A percentile compares a stretch with the other conserved stretches of the same genome.
These are phyloP conservation scores for Didymella arachidicola DNA, from an alignment of 2,329 filamentous ascomycete species.

Conservation along the genomic window DNA sequence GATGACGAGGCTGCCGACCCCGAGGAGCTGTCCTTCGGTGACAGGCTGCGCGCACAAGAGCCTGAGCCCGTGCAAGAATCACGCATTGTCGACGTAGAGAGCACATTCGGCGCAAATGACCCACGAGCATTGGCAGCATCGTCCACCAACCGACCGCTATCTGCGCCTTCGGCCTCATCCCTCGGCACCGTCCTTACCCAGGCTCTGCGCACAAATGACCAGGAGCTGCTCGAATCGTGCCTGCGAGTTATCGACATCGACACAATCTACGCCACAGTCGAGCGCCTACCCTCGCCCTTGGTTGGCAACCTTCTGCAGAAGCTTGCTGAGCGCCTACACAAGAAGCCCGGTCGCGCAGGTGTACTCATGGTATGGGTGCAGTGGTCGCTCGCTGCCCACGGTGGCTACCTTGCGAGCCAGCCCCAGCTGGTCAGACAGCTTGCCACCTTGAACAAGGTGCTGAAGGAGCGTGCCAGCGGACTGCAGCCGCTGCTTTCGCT, in stretches of 20 bases:
- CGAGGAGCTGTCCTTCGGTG: constrained; percentile 80
- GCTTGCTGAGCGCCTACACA: constrained; percentile 85
- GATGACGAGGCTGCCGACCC: constrained; percentile 50
- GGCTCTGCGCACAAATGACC: constrained; percentile 90
- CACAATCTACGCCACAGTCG: constrained; percentile 86
- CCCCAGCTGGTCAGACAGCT: constrained; percentile 83
- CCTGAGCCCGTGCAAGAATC: constrained; percentile 36
- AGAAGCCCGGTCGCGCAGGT: constrained; percentile 86
- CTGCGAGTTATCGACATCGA: constrained; percentile 78
- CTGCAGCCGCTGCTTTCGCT: constrained; percentile 83
- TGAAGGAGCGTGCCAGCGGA: constrained; percentile 84
- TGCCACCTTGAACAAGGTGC: constrained; percentile 80
- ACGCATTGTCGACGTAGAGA: constrained; percentile 74
- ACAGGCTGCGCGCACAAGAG: constrained; percentile 75
- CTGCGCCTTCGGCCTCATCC: constrained; percentile 76
- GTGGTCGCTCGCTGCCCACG: constrained; percentile 91
- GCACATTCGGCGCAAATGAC: constrained; percentile 58
- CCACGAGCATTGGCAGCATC: constrained; percentile 56
- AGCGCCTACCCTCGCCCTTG: constrained; percentile 84
- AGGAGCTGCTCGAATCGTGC: constrained; percentile 88
- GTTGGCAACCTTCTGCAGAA: constrained; percentile 81
- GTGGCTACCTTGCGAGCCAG: constrained; percentile 86
- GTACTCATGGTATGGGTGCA: constrained; percentile 95
- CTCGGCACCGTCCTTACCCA: constrained; percentile 93
- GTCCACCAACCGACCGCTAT: constrained; percentile 57